phyloP scores from a whole-genome alignment of 2,329 filamentous ascomycete genomes.

The Didymella glomerata region DNA sequence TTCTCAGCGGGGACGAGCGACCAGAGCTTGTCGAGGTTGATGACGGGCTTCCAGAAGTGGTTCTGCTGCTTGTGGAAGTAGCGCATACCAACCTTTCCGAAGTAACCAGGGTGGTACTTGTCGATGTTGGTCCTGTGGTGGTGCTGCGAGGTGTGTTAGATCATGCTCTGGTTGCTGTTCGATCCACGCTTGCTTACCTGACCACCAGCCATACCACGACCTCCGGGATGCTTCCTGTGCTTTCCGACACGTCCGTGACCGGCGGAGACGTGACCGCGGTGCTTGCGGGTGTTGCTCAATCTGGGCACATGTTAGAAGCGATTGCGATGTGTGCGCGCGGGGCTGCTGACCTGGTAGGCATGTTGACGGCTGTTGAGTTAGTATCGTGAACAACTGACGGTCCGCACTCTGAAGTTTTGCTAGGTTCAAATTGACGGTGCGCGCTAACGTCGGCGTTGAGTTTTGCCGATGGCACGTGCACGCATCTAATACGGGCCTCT shows the following conservation, averaged over 20 bases:
- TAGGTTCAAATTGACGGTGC: slow-evolving; percentile 10
- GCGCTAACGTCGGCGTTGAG: slow-evolving; percentile 6
- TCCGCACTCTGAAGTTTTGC: slow-evolving; percentile 17
- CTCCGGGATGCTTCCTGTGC: slow-evolving; percentile 89
- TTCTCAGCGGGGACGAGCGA: slow-evolving; percentile 91
- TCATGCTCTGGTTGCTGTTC: neutral
- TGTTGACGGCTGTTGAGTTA: slow-evolving; percentile 45
- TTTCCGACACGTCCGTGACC: slow-evolving; percentile 99
- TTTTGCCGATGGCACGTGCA: slow-evolving; percentile 15
- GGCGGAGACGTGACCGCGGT: slow-evolving; percentile 95
- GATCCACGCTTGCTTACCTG: slow-evolving; percentile 63
- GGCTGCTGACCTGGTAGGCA: slow-evolving; percentile 41
- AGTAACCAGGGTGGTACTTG: slow-evolving; percentile 99
- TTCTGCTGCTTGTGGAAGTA: slow-evolving; percentile 88
- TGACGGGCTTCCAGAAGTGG: slow-evolving; percentile 97
- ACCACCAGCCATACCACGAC: slow-evolving; percentile 88
- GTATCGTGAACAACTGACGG: slow-evolving; percentile 29
- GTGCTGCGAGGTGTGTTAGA: slow-evolving; percentile 63
- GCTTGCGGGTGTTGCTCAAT: slow-evolving; percentile 48
- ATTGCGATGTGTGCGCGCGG: slow-evolving; percentile 1
- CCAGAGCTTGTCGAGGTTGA: slow-evolving; percentile 99
- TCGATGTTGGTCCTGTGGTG: slow-evolving; percentile 94
- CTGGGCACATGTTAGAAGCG: slow-evolving; percentile 19
- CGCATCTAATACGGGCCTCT: neutral
- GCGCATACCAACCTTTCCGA: slow-evolving; percentile 85